phyloP scores from a whole-genome alignment of 2,329 filamentous ascomycete genomes.

The Calonectria henricotiae region DNA sequence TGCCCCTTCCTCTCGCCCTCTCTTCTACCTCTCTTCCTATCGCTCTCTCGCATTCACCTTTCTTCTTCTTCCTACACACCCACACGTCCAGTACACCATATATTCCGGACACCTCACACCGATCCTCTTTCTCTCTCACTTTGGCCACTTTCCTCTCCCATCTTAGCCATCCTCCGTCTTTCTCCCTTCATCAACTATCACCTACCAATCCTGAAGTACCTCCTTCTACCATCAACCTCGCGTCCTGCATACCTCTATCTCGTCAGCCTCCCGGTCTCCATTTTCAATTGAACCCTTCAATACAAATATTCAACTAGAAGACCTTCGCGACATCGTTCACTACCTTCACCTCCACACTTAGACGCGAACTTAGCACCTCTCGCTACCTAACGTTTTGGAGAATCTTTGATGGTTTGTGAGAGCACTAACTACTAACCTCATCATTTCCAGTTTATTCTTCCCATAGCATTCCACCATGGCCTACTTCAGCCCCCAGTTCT shows the following conservation, averaged over 20 bases:
- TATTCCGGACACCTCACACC: slow-evolving; percentile 27
- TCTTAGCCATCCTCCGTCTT: slow-evolving; percentile 27
- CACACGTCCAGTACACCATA: slow-evolving; percentile 23
- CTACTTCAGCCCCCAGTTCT: slow-evolving; percentile 62
- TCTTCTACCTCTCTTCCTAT: slow-evolving; percentile 50
- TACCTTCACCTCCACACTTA: slow-evolving; percentile 16
- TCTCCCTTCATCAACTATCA: slow-evolving; percentile 5
- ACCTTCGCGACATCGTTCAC: background rate
- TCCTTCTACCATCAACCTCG: slow-evolving; percentile 31
- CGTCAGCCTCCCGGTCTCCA: slow-evolving; percentile 25
- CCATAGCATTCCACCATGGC: slow-evolving; percentile 57
- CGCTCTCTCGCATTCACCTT: slow-evolving; percentile 49
- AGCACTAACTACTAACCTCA: slow-evolving; percentile 55
- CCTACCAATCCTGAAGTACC: slow-evolving; percentile 29
- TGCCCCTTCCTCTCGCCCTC: slow-evolving; percentile 50
- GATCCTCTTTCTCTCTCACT: background rate
- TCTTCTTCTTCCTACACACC: slow-evolving; percentile 46
- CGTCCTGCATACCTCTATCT: slow-evolving; percentile 35
- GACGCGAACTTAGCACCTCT: slow-evolving; percentile 1
- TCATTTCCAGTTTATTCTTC: slow-evolving; percentile 44
- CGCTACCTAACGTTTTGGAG: slow-evolving; percentile 16
- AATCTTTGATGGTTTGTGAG: slow-evolving; percentile 55
- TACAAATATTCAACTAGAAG: background rate
- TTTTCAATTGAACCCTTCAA: slow-evolving; percentile 24
- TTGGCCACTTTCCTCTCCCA: slow-evolving; percentile 27